Conservation (phyloP, 2,329 filamentous ascomycete genomes). For the Ophiostoma australiae region DNA sequence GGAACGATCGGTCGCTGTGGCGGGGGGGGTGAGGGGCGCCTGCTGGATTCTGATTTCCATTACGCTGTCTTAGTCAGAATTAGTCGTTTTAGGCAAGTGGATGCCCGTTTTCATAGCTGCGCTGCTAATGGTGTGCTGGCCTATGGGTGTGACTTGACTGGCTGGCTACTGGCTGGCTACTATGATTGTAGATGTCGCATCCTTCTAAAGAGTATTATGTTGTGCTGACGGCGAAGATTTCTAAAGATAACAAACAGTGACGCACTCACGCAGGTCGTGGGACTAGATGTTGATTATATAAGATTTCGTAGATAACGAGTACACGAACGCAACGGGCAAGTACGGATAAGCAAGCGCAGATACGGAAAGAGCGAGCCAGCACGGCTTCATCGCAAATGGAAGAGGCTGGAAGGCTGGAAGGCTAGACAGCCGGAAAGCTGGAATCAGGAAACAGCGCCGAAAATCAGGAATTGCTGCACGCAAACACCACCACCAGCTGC, state of each 20-base stretch:
- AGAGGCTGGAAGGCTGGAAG: too few species aligned
- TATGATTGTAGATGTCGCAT: neutral
- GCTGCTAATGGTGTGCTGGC: neutral
- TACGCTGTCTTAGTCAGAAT: neutral
- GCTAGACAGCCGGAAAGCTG: neutral
- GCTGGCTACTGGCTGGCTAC: neutral
- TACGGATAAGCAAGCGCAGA: neutral
- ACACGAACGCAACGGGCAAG: neutral
- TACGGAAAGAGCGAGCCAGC: neutral
- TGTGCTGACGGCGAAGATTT: neutral
- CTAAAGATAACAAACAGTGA: neutral
- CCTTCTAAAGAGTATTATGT: neutral
- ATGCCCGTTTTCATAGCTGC: neutral
- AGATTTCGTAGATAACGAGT: neutral
- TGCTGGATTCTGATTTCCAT: neutral
- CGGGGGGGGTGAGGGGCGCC: conserved; percentile 10
- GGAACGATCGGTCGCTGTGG: conserved; percentile 5
- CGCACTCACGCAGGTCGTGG: neutral
- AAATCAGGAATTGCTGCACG: neutral
- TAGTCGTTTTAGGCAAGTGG: conserved; percentile 7
- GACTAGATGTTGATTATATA: neutral
- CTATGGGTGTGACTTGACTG: neutral
- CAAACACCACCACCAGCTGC: neutral
- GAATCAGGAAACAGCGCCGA: neutral
- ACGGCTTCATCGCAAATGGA: neutral